Percentiles rank a stretch among this genome's conserved stretches.
These are phyloP conservation scores for Musa acuminata DNA, from an alignment of 176 grass and related monocot genomes.

Conservation along the genomic window DNA sequence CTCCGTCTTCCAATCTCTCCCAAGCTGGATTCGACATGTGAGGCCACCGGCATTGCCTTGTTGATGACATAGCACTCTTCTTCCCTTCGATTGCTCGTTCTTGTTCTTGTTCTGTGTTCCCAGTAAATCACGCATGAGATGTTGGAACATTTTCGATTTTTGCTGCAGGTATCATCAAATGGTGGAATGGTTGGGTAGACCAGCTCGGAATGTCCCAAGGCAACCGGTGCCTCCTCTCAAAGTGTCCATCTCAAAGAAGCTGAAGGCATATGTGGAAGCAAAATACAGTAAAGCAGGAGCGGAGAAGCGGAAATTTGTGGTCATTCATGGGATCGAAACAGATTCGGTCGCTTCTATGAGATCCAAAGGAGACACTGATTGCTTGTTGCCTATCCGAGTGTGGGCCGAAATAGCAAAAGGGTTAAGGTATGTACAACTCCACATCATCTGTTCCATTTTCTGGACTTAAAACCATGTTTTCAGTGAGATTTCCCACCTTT, in stretches of 20 bases:
- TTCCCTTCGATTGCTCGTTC: too few species aligned
- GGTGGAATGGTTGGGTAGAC: slow-evolving; percentile 73
- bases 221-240: slow-evolving; percentile 49
- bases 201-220: slow-evolving; percentile 41
- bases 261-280: slow-evolving; percentile 56
- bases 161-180: slow-evolving; percentile 60
- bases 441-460: too few species aligned
- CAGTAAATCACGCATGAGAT: too few species aligned
- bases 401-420: slow-evolving; percentile 66
- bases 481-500: too few species aligned
- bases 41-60: not conserved
- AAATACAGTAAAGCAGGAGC: slow-evolving; percentile 52
- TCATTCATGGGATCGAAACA: slow-evolving; percentile 78
- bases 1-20: slow-evolving; percentile 47
- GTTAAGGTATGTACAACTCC: slow-evolving; percentile 36
- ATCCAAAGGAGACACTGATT: slow-evolving; percentile 62
- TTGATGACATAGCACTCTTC: not conserved
- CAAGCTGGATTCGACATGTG: slow-evolving; percentile 77
- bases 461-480: too few species aligned
- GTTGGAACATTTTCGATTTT: not conserved
- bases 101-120: too few species aligned
- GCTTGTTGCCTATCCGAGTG: slow-evolving; percentile 57
- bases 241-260: slow-evolving; percentile 80
- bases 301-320: slow-evolving; percentile 63
- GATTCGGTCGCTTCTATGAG: slow-evolving; percentile 79